Conservation (phyloP, 129 eudicot species). For the Tagetes erecta region DNA sequence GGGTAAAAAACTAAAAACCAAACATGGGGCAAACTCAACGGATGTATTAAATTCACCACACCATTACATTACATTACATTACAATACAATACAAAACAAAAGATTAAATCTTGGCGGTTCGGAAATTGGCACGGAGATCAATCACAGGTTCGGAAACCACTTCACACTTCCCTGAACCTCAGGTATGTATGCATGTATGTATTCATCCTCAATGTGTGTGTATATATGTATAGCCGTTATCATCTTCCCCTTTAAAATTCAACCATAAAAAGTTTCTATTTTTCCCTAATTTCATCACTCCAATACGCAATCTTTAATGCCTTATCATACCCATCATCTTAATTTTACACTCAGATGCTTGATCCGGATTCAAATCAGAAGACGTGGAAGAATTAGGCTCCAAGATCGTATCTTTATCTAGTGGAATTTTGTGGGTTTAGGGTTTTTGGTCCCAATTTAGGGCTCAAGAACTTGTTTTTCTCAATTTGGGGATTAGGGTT, state of each 20-base stretch:
- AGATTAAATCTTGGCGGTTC: slow-evolving; percentile 22
- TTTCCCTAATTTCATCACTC: slow-evolving; percentile 17
- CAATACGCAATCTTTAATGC: slow-evolving; percentile 16
- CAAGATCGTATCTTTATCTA: neutral
- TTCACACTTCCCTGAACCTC: slow-evolving; percentile 29
- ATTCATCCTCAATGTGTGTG: slow-evolving; percentile 27
- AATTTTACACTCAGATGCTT: slow-evolving; percentile 3
- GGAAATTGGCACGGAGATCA: slow-evolving; percentile 45
- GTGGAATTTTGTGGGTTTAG: neutral
- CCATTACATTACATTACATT: neutral
- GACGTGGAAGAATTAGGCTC: slow-evolving; percentile 7
- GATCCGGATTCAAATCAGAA: slow-evolving; percentile 13
- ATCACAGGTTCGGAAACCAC: slow-evolving; percentile 47
- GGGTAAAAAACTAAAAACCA: neutral
- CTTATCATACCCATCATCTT: slow-evolving; percentile 13
- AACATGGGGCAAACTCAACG: neutral
- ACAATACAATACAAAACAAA: neutral
- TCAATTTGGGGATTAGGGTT: slow-evolving; percentile 54
- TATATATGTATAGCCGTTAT: slow-evolving; percentile 48
- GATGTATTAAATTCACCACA: neutral
- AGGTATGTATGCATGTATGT: slow-evolving; percentile 25
- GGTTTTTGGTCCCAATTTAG: neutral
- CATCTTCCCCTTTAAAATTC: slow-evolving; percentile 15
- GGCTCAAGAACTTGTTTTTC: too few species aligned
- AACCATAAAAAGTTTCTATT: slow-evolving; percentile 8